Percentiles rank a stretch among this genome's conserved stretches.
phyloP scores from a whole-genome alignment of 208 protist species.

The Lotmaria passim region DNA sequence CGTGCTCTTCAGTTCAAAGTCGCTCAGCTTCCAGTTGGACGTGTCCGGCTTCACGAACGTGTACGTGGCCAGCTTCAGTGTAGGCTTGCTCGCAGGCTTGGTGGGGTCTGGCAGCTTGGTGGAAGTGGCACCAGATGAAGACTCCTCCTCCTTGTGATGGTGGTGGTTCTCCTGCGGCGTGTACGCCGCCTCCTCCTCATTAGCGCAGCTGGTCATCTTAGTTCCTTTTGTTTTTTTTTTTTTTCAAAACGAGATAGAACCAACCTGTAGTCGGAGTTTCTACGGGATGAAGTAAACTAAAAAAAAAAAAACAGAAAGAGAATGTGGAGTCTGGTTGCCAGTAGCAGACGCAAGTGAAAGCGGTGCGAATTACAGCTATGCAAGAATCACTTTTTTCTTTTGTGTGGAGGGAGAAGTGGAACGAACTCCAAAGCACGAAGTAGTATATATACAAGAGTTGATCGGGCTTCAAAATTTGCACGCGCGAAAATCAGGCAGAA shows the following conservation, averaged over 20 bases:
- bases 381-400: no score
- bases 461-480: not conserved
- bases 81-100: not conserved
- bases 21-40: constrained; percentile 65
- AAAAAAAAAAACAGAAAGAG: not conserved
- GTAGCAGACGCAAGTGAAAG: not conserved
- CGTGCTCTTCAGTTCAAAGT: constrained; percentile 89
- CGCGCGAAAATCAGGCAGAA: not conserved
- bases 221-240: no score
- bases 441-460: no score
- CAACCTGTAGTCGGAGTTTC: not conserved
- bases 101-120: constrained; percentile 14
- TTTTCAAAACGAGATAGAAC: not conserved
- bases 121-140: not conserved
- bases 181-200: constrained; percentile 9
- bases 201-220: constrained; percentile 19
- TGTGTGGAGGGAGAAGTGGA: no score
- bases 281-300: not conserved
- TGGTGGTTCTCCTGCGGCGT: not conserved
- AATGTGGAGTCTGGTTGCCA: not conserved
- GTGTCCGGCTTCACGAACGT: constrained; percentile 66
- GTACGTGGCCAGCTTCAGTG: constrained; percentile 16
- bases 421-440: no score
- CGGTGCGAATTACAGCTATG: not conserved
- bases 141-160: constrained; percentile 18